Conservation (phyloP, 1,284 basidiomycete species). For the Tilletia caries region DNA sequence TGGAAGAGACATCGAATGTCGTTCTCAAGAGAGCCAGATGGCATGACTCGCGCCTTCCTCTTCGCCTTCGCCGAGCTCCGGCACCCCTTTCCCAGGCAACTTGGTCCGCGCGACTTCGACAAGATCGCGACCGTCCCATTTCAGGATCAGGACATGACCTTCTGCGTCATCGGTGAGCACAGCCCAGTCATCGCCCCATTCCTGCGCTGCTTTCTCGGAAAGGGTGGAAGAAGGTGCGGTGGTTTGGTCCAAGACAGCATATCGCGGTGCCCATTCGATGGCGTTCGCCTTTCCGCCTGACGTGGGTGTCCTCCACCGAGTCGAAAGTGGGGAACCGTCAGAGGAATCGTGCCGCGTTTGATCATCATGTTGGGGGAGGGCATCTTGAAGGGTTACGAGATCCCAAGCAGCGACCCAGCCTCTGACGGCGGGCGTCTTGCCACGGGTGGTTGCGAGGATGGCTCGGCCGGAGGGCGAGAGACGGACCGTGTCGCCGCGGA, state of each 20-base stretch:
- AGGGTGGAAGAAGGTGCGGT: background rate
- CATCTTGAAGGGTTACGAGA: background rate
- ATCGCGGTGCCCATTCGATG: slow-evolving; percentile 33
- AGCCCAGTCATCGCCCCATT: slow-evolving; percentile 18
- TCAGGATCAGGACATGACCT: slow-evolving; percentile 33
- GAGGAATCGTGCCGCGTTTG: background rate
- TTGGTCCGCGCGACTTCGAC: slow-evolving; percentile 19
- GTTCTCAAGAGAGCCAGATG: slow-evolving; percentile 37
- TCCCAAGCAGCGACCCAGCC: slow-evolving; percentile 33
- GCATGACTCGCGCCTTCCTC: slow-evolving; percentile 47
- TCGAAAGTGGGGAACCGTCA: background rate
- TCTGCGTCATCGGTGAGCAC: slow-evolving; percentile 45
- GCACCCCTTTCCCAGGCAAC: slow-evolving; percentile 25
- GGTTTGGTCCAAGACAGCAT: background rate
- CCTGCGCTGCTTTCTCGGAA: background rate
- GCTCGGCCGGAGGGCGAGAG: slow-evolving; percentile 30
- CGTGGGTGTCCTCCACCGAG: slow-evolving; percentile 31
- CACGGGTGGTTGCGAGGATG: slow-evolving; percentile 43
- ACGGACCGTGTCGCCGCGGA: slow-evolving; percentile 45
- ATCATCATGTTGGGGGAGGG: too few relatives aligned
- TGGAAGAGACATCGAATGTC: background rate
- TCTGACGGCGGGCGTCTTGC: slow-evolving; percentile 22
- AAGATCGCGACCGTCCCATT: slow-evolving; percentile 22
- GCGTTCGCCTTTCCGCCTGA: slow-evolving; percentile 50
- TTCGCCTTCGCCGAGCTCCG: background rate